Evolutionary conservation across 1,284 basidiomycete species (phyloP).

Genomic region (Cystobasidium sp.): DNA sequence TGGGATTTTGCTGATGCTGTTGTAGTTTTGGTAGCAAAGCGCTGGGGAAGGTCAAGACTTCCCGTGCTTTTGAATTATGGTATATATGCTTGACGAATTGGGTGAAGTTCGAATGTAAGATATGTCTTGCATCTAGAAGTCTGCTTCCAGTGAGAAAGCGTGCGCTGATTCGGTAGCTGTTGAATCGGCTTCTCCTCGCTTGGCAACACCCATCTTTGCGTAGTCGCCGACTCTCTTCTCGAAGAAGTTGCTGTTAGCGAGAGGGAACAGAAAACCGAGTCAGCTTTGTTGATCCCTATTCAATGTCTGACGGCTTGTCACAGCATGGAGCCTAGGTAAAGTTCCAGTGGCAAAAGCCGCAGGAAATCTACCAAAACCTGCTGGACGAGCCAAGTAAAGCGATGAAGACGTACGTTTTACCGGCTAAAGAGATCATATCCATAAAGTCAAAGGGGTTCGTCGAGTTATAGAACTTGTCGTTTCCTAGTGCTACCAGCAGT

Average conservation of each 20-base stretch:
- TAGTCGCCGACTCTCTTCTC: conserved; percentile 26
- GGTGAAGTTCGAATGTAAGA: neutral
- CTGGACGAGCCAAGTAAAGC: conserved; percentile 51
- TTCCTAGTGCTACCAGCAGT: conserved; percentile 58
- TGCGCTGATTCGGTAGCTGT: conserved; percentile 45
- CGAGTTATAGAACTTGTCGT: conserved; percentile 56
- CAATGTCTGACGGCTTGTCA: too few species aligned
- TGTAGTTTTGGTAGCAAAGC: too few species aligned
- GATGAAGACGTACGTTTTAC: conserved; percentile 52
- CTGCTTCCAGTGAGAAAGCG: conserved; percentile 57
- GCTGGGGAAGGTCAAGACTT: too few species aligned
- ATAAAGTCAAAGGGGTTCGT: conserved; percentile 59
- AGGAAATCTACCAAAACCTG: neutral
- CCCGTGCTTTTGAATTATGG: too few species aligned
- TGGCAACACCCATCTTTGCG: conserved; percentile 37
- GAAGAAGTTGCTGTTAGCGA: conserved; percentile 51
- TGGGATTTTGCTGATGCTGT: too few species aligned
- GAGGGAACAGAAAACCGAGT: conserved; percentile 53
- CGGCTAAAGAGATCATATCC: conserved; percentile 51
- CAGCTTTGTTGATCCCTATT: too few species aligned
- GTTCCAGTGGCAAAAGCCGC: conserved; percentile 45
- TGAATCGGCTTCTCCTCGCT: conserved; percentile 37
- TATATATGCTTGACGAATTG: neutral
- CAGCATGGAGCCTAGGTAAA: too few species aligned
- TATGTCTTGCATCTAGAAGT: conserved; percentile 53